A percentile compares a stretch with the other conserved stretches of the same genome.
phyloP scores from a whole-genome alignment of 306 rosid genomes.

The Vicia sativa region DNA sequence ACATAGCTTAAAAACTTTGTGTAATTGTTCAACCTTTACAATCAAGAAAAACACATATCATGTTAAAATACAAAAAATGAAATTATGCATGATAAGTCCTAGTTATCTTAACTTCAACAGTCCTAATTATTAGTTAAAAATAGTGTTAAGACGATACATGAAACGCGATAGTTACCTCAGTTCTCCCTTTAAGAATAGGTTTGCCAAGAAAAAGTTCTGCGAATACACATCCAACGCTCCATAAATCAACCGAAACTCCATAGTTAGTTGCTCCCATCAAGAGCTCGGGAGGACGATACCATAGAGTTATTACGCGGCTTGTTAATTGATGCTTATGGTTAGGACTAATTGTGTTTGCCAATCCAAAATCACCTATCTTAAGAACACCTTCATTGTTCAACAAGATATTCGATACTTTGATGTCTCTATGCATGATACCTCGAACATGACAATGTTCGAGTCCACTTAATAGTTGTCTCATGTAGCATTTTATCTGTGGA shows the following conservation, averaged over 20 bases:
- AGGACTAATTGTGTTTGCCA: constrained; percentile 71
- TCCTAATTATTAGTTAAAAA: no score
- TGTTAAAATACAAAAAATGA: neutral
- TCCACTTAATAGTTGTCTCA: constrained; percentile 94
- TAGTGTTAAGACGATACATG: no score
- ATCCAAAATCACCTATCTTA: constrained; percentile 93
- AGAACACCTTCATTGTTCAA: constrained; percentile 85
- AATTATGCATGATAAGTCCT: no score
- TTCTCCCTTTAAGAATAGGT: constrained; percentile 95
- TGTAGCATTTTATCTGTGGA: constrained; percentile 77
- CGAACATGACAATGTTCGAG: constrained; percentile 95
- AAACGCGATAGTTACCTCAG: constrained; percentile 62
- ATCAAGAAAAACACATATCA: constrained; percentile 19
- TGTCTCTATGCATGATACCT: constrained; percentile 92
- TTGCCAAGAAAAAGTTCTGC: constrained; percentile 81
- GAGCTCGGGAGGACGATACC: constrained; percentile 99
- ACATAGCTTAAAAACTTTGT: constrained; percentile 90
- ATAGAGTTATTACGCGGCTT: constrained; percentile 90
- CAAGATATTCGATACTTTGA: constrained; percentile 87
- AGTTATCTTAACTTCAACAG: no score
- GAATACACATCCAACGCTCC: constrained; percentile 98
- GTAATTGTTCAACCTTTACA: constrained; percentile 88
- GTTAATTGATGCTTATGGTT: constrained; percentile 68
- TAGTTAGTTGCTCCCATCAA: constrained; percentile 91
- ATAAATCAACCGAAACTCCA: constrained; percentile 84